Conservation (phyloP, 305 asterid species). For the Euphrasia arctica region DNA sequence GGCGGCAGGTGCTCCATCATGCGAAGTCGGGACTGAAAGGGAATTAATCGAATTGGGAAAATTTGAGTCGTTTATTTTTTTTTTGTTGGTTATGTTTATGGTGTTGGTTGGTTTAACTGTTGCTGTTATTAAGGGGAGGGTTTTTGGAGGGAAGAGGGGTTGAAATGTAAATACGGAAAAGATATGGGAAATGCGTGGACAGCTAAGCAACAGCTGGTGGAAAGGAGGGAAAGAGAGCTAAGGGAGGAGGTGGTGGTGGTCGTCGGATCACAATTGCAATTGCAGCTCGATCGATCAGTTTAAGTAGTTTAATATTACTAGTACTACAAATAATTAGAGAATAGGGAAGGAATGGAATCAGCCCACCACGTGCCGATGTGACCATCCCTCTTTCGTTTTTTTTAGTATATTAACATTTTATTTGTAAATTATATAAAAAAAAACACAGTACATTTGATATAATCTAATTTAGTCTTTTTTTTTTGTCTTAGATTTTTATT, state of each 20-base stretch:
- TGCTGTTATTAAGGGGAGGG: conserved; percentile 22
- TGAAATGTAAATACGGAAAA: conserved; percentile 38
- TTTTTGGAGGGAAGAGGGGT: conserved; percentile 30
- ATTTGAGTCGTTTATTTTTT: too few species aligned
- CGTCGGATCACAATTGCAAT: conserved; percentile 22
- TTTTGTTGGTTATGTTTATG: neutral
- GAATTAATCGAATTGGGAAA: neutral
- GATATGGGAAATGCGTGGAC: conserved; percentile 29
- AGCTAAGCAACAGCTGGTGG: conserved; percentile 86
- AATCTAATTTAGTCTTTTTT: too few species aligned
- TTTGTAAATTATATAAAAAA: too few species aligned
- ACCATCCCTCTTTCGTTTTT: conserved; percentile 26
- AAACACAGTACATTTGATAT: too few species aligned
- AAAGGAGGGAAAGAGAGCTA: conserved; percentile 6
- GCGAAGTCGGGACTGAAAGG: neutral
- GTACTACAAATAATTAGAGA: too few species aligned
- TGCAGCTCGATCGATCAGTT: conserved; percentile 32
- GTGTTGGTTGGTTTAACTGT: neutral
- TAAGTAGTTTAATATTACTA: conserved; percentile 37
- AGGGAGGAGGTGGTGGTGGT: neutral
- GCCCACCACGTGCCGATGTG: conserved; percentile 86
- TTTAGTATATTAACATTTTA: neutral
- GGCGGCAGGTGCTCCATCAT: conserved; percentile 92
- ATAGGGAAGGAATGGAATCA: conserved; percentile 42
- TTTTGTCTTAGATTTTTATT: too few species aligned